Evolutionary conservation across 805 yeast genomes (phyloP).

Genomic region (Myxozyma neotropica): DNA sequence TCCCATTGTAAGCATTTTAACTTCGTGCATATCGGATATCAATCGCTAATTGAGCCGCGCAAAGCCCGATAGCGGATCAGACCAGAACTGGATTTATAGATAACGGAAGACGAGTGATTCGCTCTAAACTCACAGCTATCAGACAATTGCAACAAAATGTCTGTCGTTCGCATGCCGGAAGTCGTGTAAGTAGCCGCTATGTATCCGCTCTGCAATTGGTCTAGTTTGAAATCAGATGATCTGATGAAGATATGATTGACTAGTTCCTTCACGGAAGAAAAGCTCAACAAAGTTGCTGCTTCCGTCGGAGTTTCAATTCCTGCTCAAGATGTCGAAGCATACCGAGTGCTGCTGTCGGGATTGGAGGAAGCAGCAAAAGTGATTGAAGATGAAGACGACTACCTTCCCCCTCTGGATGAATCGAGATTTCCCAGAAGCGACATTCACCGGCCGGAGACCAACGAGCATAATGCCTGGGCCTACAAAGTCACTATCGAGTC

Average conservation of each 20-base stretch:
- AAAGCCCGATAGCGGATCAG: not conserved
- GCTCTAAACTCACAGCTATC: too few relatives aligned
- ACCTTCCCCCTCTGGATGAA: constrained; percentile 40
- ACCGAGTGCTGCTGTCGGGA: constrained; percentile 25
- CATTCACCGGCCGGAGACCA: constrained; percentile 38
- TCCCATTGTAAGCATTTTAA: too few relatives aligned
- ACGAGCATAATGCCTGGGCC: constrained; percentile 44
- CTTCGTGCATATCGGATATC: too few relatives aligned
- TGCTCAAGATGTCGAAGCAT: constrained; percentile 22
- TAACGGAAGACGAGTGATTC: too few relatives aligned
- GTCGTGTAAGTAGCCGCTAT: not conserved
- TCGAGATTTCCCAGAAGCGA: constrained; percentile 43
- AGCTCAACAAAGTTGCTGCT: constrained; percentile 17
- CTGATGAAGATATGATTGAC: not conserved
- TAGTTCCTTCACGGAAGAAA: constrained; percentile 25
- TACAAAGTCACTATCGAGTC: constrained; percentile 39
- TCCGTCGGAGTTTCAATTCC: constrained; percentile 23
- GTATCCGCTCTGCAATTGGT: not conserved
- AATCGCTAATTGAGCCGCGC: not conserved
- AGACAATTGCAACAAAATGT: not conserved
- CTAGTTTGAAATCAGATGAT: not conserved
- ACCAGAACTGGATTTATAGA: too few relatives aligned
- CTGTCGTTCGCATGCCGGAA: constrained; percentile 14
- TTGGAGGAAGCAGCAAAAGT: constrained; percentile 26
- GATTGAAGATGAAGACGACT: constrained; percentile 37